Conservation (phyloP, 208 protist species). For the Acanthamoeba rhysodes region DNA sequence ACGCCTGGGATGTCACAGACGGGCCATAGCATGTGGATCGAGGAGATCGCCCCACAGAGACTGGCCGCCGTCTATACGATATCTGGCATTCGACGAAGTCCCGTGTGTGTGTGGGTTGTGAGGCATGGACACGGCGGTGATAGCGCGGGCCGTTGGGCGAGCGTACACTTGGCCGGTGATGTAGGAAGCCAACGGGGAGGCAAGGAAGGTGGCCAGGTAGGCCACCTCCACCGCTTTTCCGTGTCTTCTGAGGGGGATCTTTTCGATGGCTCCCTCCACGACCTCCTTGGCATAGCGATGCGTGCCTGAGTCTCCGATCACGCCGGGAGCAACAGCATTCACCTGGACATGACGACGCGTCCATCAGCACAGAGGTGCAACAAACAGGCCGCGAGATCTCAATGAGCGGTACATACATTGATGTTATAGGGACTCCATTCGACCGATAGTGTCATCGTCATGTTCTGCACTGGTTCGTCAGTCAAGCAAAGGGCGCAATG, state of each 20-base stretch:
- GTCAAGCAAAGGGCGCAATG: background rate
- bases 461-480: conserved; percentile 16
- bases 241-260: background rate
- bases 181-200: conserved; percentile 2
- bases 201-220: conserved; percentile 19
- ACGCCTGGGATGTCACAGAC: background rate
- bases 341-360: background rate
- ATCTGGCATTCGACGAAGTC: background rate
- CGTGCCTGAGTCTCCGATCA: conserved; percentile 53
- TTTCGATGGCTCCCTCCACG: background rate
- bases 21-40: conserved; percentile 24
- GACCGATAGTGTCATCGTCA: conserved; percentile 50
- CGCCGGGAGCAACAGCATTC: conserved; percentile 57
- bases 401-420: background rate
- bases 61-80: conserved; percentile 3
- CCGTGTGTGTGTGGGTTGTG: no score
- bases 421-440: conserved; percentile 73
- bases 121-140: no score
- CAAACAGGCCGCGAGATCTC: background rate
- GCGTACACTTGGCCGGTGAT: conserved; percentile 53
- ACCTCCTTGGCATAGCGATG: conserved; percentile 59
- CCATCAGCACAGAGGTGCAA: background rate
- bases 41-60: conserved; percentile 45
- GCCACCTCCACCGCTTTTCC: conserved; percentile 37
- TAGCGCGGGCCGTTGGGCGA: no score